These are phyloP conservation scores for Diversispora eburnea DNA, from an alignment of 192 early-diverging fungal species.

Conservation along the genomic window DNA sequence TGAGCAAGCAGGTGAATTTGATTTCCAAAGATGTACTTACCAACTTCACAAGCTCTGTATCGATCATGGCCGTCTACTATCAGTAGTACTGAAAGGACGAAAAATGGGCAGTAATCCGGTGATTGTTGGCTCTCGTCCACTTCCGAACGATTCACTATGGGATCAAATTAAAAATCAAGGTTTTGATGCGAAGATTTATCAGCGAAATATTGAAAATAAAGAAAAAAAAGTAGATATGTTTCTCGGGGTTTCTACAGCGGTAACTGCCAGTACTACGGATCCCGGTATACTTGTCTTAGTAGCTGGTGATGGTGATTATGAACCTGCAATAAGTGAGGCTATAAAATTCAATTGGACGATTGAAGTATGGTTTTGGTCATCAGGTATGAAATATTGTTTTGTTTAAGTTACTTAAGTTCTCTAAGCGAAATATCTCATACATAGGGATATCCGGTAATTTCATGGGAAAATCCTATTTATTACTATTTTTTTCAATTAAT, in stretches of 20 bases:
- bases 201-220: constrained; percentile 20
- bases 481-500: no score
- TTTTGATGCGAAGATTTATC: constrained; percentile 2
- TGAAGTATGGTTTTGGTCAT: constrained; percentile 18
- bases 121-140: constrained; percentile 24
- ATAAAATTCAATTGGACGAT: constrained; percentile 2
- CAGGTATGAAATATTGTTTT: constrained; percentile 17
- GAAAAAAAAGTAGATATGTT: constrained; percentile 18
- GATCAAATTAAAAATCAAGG: constrained; percentile 12
- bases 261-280: background rate
- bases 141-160: constrained; percentile 17
- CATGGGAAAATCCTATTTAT: background rate
- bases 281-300: constrained; percentile 3
- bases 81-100: constrained; percentile 12
- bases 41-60: no score
- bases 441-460: constrained; percentile 22
- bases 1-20: constrained; percentile 6
- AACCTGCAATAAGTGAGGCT: background rate
- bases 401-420: constrained; percentile 2
- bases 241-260: constrained; percentile 1
- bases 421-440: constrained; percentile 14
- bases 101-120: constrained; percentile 16
- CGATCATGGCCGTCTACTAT: constrained; percentile 24
- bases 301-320: constrained; percentile 20
- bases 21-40: constrained; percentile 23